Evolutionary conservation across 345 rosid species (phyloP).

Genomic region (Eucalyptus lansdowneana): DNA sequence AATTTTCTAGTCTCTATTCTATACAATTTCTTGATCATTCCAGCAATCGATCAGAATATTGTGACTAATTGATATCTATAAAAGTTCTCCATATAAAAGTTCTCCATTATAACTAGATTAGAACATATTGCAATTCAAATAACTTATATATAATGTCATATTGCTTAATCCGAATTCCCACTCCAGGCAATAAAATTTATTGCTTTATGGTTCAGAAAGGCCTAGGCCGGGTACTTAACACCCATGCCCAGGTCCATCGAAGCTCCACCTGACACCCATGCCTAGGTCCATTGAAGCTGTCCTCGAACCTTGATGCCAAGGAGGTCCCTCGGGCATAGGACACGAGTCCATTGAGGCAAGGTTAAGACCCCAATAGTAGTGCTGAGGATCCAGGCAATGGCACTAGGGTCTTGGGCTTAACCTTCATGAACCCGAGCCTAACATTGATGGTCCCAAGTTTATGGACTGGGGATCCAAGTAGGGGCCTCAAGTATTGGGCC

Average conservation of each 20-base stretch:
- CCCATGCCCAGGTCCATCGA: too few species aligned
- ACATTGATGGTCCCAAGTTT: not conserved
- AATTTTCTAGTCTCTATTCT: too few species aligned
- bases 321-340: not conserved
- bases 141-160: too few species aligned
- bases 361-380: not conserved
- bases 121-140: too few species aligned
- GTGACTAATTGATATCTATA: too few species aligned
- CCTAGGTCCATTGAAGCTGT: not conserved
- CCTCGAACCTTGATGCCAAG: not conserved
- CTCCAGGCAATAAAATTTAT: too few species aligned
- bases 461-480: not conserved
- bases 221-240: not conserved
- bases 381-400: not conserved
- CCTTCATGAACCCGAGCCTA: not conserved
- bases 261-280: accelerated
- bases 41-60: too few species aligned
- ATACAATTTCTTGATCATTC: too few species aligned
- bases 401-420: too few species aligned
- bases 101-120: too few species aligned
- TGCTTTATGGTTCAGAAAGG: not conserved
- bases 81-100: too few species aligned
- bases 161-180: too few species aligned
- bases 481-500: not conserved
- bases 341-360: not conserved